Evolutionary conservation across 1,139 yeast species (phyloP), one percentile per base, ranked within the genome.

Genomic region (Pneumocystis sp.): DNA sequence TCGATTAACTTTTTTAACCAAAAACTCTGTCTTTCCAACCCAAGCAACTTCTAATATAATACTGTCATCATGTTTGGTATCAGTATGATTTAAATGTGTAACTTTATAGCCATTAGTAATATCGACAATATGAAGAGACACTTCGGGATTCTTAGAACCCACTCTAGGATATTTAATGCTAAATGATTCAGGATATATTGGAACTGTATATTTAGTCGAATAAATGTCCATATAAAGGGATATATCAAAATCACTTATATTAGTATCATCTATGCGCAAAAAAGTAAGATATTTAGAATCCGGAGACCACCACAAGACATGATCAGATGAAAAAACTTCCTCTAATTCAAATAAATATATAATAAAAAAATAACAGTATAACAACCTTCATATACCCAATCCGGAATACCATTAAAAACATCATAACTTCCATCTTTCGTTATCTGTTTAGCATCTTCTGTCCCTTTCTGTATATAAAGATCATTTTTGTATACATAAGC

Each of bases 301-400:
- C 0, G 87, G 86, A 17, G 93, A 81, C 96, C 97, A 93, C 96
- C 96, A 93, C 31, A 89, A 74, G 2, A 95, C 83, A 61, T 77
- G 77, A 69, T 86, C 89, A 5, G 79, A 77, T 0, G 82, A 80
- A 4, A 86, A 74, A 0, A 93, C 90, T 72, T 95, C 98, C 72
- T 95, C 98, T 37, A 37, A 37, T 12, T 12, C 10, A 37, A 37
- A 4, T 37, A 37, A 37, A 37, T 4, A 37, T 37, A 37, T 37
- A 37, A 37, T 37, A 37, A 37, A 37, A 37, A 37, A 37, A 37
- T 7, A 37, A 7, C 10, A 37, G 8, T 12, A 37, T 4, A 37
- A 7, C 8, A 31, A 37, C 40, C 40, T 74, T 93, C 98, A 73
- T 93, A 93, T 0, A 93, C 89, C 98, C 98, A 93, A 72, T 93